Conservation (phyloP, 768 basidiomycete species). For the Suillus weaverae region DNA sequence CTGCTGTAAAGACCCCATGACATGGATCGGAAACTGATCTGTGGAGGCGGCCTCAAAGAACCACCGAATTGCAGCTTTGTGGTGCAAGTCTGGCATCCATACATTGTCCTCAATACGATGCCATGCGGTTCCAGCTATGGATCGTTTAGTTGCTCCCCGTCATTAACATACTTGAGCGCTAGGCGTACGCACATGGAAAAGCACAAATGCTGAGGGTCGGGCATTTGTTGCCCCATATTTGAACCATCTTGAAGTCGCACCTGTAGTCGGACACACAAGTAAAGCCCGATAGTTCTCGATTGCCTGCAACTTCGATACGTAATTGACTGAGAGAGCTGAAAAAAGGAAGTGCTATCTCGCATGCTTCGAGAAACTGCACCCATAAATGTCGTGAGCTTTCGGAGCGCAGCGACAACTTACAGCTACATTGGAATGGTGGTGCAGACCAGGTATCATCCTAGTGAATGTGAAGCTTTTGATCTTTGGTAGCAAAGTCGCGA, state of each 20-base stretch:
- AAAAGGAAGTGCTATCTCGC: background rate
- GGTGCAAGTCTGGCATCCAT: conserved; percentile 11
- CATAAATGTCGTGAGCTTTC: background rate
- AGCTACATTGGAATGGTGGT: background rate
- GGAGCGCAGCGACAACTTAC: background rate
- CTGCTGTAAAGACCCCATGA: background rate
- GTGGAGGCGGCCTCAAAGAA: background rate
- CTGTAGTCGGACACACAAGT: background rate
- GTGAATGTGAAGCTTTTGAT: background rate
- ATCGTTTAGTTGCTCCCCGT: background rate
- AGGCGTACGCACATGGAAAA: conserved; percentile 11
- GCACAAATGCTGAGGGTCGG: conserved; percentile 7
- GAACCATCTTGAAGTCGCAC: conserved; percentile 1
- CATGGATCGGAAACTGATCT: background rate
- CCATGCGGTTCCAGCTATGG: conserved; percentile 9
- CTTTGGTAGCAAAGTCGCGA: background rate
- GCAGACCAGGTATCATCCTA: background rate
- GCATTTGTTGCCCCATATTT: conserved; percentile 6
- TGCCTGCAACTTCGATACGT: background rate
- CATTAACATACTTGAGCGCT: background rate
- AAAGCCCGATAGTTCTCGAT: background rate
- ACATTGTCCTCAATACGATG: conserved; percentile 10
- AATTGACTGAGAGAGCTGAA: background rate
- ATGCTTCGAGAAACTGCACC: conserved; percentile 4
- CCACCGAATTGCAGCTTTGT: conserved; percentile 3